Conservation (phyloP, 257 asterid genomes). For the Lithospermum erythrorhizon region DNA sequence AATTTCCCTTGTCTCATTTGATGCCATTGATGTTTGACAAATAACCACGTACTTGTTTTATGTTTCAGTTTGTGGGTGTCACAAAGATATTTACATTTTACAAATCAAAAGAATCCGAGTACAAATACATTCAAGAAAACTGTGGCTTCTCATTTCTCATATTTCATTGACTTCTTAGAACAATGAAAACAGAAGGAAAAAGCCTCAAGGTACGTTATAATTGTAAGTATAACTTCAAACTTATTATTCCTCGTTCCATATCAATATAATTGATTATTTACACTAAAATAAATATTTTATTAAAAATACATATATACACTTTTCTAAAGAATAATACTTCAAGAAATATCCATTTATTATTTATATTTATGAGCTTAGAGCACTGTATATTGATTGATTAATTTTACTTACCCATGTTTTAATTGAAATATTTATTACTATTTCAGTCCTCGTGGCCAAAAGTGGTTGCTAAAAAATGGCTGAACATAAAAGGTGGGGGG, state of each 20-base stretch:
- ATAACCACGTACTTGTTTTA: constrained; percentile 3
- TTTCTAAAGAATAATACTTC: too few species aligned
- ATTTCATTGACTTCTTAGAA: constrained; percentile 14
- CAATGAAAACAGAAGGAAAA: constrained; percentile 44
- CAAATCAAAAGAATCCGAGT: constrained; percentile 4
- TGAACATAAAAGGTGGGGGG: constrained; percentile 38
- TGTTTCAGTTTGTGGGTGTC: constrained; percentile 2
- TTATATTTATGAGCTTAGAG: too few species aligned
- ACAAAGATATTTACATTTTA: constrained; percentile 13
- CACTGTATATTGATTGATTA: not conserved
- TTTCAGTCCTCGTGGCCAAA: constrained; percentile 61
- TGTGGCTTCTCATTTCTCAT: constrained; percentile 11
- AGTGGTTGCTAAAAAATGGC: constrained; percentile 56
- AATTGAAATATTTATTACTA: not conserved
- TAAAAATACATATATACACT: too few species aligned
- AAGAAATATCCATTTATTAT: too few species aligned
- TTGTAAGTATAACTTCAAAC: not conserved
- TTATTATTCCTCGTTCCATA: too few species aligned
- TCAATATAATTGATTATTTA: too few species aligned
- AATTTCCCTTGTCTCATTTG: not conserved
- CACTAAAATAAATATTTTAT: too few species aligned
- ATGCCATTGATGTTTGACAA: not conserved
- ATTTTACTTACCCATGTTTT: not conserved
- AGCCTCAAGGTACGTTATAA: constrained; percentile 30
- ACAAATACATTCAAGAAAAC: constrained; percentile 3